A percentile compares a stretch with the other conserved stretches of the same genome.
Conservation (phyloP, 768 basidiomycete genomes). For the Pleurotus sapidus region DNA sequence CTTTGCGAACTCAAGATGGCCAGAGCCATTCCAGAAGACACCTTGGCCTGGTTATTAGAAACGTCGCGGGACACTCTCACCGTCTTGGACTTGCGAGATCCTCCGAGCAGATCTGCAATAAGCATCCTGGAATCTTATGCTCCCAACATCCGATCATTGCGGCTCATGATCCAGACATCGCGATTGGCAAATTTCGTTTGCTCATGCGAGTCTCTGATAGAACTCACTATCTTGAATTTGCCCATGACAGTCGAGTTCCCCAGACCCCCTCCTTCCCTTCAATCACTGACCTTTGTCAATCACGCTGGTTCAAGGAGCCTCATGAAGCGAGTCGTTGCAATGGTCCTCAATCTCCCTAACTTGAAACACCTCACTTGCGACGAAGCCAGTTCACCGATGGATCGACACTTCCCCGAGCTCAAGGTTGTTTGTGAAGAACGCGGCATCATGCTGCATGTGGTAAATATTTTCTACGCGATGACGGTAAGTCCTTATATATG, state of each 20-base stretch:
- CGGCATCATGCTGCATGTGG: constrained; percentile 21
- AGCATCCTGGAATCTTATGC: constrained; percentile 22
- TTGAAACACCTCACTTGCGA: constrained; percentile 34
- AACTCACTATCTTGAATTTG: constrained; percentile 31
- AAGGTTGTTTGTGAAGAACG: constrained; percentile 23
- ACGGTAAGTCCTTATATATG: constrained; percentile 24
- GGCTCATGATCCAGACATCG: constrained; percentile 27
- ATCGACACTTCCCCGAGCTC: constrained; percentile 21
- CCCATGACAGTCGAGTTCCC: constrained; percentile 27
- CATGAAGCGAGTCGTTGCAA: constrained; percentile 24
- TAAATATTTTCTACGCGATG: constrained; percentile 25
- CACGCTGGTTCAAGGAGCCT: constrained; percentile 11
- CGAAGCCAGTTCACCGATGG: constrained; percentile 10
- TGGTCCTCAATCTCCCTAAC: constrained; percentile 26
- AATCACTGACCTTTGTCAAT: constrained; percentile 35
- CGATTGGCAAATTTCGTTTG: constrained; percentile 26
- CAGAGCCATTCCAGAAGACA: constrained; percentile 23
- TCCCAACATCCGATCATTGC: constrained; percentile 34
- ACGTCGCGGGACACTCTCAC: constrained; percentile 27
- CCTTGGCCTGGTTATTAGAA: constrained; percentile 35
- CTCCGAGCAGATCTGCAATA: constrained; percentile 20
- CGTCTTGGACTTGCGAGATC: constrained; percentile 34
- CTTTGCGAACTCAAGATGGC: constrained; percentile 36
- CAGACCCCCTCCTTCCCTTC: constrained; percentile 29
- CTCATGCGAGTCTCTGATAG: constrained; percentile 33